Percentiles rank a stretch among this genome's conserved stretches.
Conservation (phyloP, 2,329 filamentous ascomycete species). For the Aplosporella prunicola region DNA sequence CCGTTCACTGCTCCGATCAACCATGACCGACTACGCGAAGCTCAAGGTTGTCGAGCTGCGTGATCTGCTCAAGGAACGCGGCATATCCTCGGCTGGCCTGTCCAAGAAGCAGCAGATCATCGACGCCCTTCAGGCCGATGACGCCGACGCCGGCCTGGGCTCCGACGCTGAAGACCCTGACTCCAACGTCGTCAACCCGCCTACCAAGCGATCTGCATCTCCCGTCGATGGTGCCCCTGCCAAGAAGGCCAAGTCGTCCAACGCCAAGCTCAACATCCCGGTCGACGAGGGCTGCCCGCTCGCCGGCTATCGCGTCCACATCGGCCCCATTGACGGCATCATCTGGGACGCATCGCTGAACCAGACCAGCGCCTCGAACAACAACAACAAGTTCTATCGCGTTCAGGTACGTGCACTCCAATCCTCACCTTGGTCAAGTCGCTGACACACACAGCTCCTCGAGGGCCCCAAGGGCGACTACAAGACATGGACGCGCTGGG, state of each 20-base stretch:
- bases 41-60: slow-evolving; percentile 29
- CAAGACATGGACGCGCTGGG: slow-evolving; percentile 69
- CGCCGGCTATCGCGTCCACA: slow-evolving; percentile 45
- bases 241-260: no score
- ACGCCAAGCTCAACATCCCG: slow-evolving; percentile 38
- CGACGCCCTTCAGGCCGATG: slow-evolving; percentile 23
- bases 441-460: slow-evolving; percentile 20
- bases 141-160: no score
- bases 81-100: slow-evolving; percentile 12
- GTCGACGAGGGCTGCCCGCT: slow-evolving; percentile 38
- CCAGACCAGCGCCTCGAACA: slow-evolving; percentile 60
- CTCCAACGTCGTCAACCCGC: no score
- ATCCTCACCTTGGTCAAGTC: slow-evolving; percentile 16
- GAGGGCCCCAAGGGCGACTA: slow-evolving; percentile 27
- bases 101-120: slow-evolving; percentile 30
- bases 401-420: slow-evolving; percentile 46
- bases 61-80: slow-evolving; percentile 27
- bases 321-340: slow-evolving; percentile 53
- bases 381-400: slow-evolving; percentile 79
- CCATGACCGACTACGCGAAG: slow-evolving; percentile 21
- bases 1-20: no score
- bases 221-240: no score
- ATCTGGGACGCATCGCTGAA: slow-evolving; percentile 76
- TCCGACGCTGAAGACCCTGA: no score
- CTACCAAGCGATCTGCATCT: no score